Percentiles rank a stretch among this genome's conserved stretches.
Evolutionary conservation across 805 yeast genomes (phyloP).

Genomic region (Sugiyamaella mastotermitis): DNA sequence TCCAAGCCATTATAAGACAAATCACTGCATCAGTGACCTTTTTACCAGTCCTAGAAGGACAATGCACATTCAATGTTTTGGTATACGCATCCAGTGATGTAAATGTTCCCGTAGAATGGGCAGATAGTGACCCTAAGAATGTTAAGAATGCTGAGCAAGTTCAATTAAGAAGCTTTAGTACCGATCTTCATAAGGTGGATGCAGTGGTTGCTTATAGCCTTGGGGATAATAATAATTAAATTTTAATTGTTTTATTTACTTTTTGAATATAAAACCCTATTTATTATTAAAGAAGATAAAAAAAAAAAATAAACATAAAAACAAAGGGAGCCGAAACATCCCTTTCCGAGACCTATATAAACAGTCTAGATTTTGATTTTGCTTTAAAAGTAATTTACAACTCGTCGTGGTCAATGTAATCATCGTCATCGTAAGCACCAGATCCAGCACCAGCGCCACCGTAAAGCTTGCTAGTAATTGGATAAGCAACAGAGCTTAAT

Average conservation of each 20-base stretch:
- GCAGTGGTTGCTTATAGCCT: conserved; percentile 60
- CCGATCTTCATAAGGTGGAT: conserved; percentile 63
- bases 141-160: conserved; percentile 61
- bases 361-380: too few species aligned
- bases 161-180: conserved; percentile 59
- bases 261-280: too few species aligned
- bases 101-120: conserved; percentile 77
- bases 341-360: too few species aligned
- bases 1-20: conserved; percentile 82
- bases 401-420: conserved; percentile 66
- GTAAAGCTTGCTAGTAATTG: conserved; percentile 85
- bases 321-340: too few species aligned
- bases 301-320: too few species aligned
- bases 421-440: conserved; percentile 48
- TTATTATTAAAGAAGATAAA: too few species aligned
- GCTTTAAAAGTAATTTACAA: conserved; percentile 20
- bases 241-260: neutral
- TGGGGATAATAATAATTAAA: conserved; percentile 13
- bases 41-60: conserved; percentile 63
- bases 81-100: conserved; percentile 66
- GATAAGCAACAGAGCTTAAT: conserved; percentile 76
- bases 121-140: conserved; percentile 61
- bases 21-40: conserved; percentile 84
- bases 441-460: conserved; percentile 47
- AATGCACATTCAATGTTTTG: conserved; percentile 74